phyloP scores from a whole-genome alignment of 2,329 filamentous ascomycete species.

The Pseudopithomyces maydicus region DNA sequence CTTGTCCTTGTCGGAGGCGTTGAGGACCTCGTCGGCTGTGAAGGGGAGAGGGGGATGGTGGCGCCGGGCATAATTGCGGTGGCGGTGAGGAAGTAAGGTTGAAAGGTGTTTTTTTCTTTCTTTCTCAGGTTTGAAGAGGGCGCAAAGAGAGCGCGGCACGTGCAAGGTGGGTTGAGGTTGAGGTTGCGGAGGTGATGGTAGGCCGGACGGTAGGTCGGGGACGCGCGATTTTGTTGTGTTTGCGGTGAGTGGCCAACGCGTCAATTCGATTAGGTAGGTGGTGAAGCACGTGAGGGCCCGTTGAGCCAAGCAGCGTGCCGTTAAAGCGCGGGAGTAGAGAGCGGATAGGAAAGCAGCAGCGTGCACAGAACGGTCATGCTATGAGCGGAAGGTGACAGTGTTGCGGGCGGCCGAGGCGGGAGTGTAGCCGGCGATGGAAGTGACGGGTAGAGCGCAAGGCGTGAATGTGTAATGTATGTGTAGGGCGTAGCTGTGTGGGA shows the following conservation, averaged over 20 bases:
- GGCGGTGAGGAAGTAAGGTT: not conserved
- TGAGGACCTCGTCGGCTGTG: slow-evolving; percentile 26
- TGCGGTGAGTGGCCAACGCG: slow-evolving; percentile 12
- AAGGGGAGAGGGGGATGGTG: slow-evolving; percentile 21
- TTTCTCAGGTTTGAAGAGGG: too few species aligned
- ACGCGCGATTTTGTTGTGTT: slow-evolving; percentile 11
- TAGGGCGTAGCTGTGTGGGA: not conserved
- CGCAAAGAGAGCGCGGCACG: too few species aligned
- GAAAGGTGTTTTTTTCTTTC: too few species aligned
- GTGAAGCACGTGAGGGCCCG: not conserved
- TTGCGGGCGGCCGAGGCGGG: not conserved
- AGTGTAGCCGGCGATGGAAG: not conserved
- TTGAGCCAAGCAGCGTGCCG: slow-evolving; percentile 18
- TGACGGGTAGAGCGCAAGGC: not conserved
- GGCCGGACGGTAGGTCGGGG: not conserved
- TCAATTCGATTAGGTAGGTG: slow-evolving; percentile 12
- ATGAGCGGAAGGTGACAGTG: slow-evolving; percentile 7
- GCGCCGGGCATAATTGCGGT: slow-evolving; percentile 8
- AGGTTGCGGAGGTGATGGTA: not conserved
- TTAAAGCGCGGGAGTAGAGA: slow-evolving; percentile 16
- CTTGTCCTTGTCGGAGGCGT: slow-evolving; percentile 28
- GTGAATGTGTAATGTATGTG: not conserved
- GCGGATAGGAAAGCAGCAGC: slow-evolving; percentile 5
- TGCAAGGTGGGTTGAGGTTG: not conserved
- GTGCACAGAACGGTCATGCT: slow-evolving; percentile 12